phyloP scores from a whole-genome alignment of 2,329 filamentous ascomycete genomes.

The Fusarium succisae region DNA sequence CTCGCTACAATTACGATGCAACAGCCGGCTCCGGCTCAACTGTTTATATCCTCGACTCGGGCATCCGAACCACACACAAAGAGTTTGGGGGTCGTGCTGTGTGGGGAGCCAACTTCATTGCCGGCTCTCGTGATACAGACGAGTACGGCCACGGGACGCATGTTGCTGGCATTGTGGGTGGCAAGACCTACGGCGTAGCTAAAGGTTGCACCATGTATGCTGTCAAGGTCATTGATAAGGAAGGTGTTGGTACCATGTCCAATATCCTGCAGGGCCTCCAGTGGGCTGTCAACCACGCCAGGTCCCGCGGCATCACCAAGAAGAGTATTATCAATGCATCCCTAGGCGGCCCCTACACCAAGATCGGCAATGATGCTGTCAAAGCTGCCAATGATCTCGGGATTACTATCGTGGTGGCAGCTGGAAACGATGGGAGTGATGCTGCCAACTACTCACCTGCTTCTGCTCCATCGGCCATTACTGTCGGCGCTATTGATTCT shows the following conservation, averaged over 20 bases:
- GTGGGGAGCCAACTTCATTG: slow-evolving; percentile 42
- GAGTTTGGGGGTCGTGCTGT: slow-evolving; percentile 41
- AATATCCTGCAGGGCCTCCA: slow-evolving; percentile 31
- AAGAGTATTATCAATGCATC: slow-evolving; percentile 6
- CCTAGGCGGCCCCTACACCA: background rate
- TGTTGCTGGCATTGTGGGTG: slow-evolving; percentile 44
- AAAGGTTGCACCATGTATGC: slow-evolving; percentile 42
- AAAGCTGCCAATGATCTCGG: slow-evolving; percentile 10
- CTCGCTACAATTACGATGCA: slow-evolving; percentile 39
- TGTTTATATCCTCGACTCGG: slow-evolving; percentile 57
- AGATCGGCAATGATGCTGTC: background rate
- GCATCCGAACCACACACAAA: slow-evolving; percentile 50
- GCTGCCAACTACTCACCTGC: background rate
- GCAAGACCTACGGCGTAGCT: slow-evolving; percentile 46
- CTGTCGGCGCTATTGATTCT: background rate
- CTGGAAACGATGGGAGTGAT: background rate
- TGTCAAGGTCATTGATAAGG: slow-evolving; percentile 43
- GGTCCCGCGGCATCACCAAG: background rate
- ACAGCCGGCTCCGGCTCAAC: slow-evolving; percentile 39
- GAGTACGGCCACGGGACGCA: slow-evolving; percentile 45
- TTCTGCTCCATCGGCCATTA: slow-evolving; percentile 7
- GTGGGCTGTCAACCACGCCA: slow-evolving; percentile 47
- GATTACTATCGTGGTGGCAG: background rate
- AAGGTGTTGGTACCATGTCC: background rate
- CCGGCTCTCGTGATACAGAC: slow-evolving; percentile 41